Base-by-base conservation (phyloP, 768 basidiomycete species). In the Boletus subparvulus region DNA sequence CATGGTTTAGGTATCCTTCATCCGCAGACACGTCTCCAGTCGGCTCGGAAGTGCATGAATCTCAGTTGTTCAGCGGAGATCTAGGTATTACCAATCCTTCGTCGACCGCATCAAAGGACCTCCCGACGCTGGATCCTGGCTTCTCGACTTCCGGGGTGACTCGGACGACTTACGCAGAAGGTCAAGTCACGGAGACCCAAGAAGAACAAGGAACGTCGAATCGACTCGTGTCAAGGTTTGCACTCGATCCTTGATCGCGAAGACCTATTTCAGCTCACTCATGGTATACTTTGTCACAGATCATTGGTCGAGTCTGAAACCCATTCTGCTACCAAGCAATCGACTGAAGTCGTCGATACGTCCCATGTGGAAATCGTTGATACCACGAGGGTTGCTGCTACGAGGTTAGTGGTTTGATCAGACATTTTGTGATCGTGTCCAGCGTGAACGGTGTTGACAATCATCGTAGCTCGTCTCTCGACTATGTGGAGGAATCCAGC, bases 391-490 rank as follows among this genome's bases (percentile, higher is more conserved):
- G 19, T 13, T n/a, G 10, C n/a, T 4, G 35, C 16, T 21, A 6
- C 19, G 9, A 16, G 44, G 54, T 37, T 6, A 19, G 54, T 30
- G 19, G 28, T 16, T 35, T 53, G 6, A 9, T 24, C 21, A 6
- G 21, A 37, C 6, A 3, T 26, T 37, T 14, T 9, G 14, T 19
- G 45, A 56, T 32, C 10, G 13, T 16, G 14, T 16, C 32, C 2
- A 16, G 14, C 5, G 17, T 21, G 30, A 40, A 24, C 11, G 42
- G 58, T 26, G 44, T 6, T 58, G 39, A 48, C n/a, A 16, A 4
- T n/a, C 51, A 30, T 4, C 5, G 4, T 35, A 64, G 63, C 11
- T 54, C 54, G 2, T 65, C 51, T 39, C 16, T 56, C 7, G 50
- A 52, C 21, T 37, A 43, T 26, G 6, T 59, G 35, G 60, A 59